Base-by-base conservation (phyloP, 257 asterid genomes). In the Cinchona pubescens region DNA sequence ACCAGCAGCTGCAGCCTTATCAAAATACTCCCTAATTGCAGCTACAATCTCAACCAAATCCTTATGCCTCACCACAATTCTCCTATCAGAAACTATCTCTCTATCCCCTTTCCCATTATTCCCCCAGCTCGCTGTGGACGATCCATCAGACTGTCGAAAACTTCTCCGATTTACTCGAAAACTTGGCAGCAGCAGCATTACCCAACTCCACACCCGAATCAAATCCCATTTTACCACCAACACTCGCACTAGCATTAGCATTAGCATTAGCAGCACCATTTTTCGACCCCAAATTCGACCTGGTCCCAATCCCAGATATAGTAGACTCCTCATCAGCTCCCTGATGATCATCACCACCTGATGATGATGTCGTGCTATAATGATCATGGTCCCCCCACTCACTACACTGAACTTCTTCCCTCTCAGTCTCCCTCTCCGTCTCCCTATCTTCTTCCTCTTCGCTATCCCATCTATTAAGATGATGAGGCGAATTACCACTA, bases 341-440 rank as follows among this genome's bases (percentile, higher is more conserved):
- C 7, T 38, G 7, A 4, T 81, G 93, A 16, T 83, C 92, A 35
- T 81, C 89, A 5, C 88, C 85, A 8, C 91, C 86, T 29, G 84
- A 88, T 21, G 94, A 88, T 18, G 84, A 80, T 0, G 97, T 82
- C 58, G 88, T 86, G 38, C 90, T 86, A 69, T 82, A 91, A 75
- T 80, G 97, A 76, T 90, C 96, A 43, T 87, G 96, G 82, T 92
- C 99, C 58, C 88, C 97, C 97, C 98, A 95, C 42, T 95, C 99
- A 63, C 99, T 91, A 79, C 98, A 95, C 85, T 90, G 94, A 34
- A 95, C 96, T 73, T 95, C 99, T 74, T 95, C 98, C 78, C 99
- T 91, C 89, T 95, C 97, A 0, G 93, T 75, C 71, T 80, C 83
- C 19, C 78, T 69, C 49, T 76, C 86, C 12, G 75, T 74, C 27